Conservation (phyloP, 2,329 filamentous ascomycete species). For the Incumbomyces lentus region DNA sequence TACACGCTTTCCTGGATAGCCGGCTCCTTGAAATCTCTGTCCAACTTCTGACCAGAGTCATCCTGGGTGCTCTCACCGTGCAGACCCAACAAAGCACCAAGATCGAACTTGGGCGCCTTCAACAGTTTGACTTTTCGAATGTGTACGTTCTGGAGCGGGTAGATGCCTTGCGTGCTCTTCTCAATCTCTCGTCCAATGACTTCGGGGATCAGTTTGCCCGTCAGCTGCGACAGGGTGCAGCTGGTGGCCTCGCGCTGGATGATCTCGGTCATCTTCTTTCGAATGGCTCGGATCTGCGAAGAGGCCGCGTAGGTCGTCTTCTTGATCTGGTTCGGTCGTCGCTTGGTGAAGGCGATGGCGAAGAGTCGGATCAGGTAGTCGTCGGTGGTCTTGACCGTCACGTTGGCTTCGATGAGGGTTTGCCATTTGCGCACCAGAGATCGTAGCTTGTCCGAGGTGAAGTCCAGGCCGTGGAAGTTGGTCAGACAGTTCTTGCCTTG, state of each 20-base stretch:
- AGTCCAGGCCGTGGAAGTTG: slow-evolving; percentile 99
- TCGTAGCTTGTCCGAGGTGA: slow-evolving; percentile 99
- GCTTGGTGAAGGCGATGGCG: slow-evolving; percentile 98
- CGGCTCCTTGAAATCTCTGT: slow-evolving; percentile 98
- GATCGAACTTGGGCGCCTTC: slow-evolving; percentile 97
- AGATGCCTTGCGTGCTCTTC: slow-evolving; percentile 99
- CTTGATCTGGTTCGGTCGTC: slow-evolving; percentile 99
- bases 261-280: slow-evolving; percentile 99
- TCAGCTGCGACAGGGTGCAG: slow-evolving; percentile 93
- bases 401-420: slow-evolving; percentile 97
- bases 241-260: slow-evolving; percentile 89
- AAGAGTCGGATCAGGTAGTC: slow-evolving; percentile 99
- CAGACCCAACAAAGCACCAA: slow-evolving; percentile 87
- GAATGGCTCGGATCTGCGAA: slow-evolving; percentile 94
- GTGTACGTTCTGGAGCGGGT: slow-evolving; percentile 99
- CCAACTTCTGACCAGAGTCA: slow-evolving; percentile 95
- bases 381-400: slow-evolving; percentile 99
- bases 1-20: slow-evolving; percentile 87
- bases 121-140: slow-evolving; percentile 99
- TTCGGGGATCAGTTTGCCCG: slow-evolving; percentile 97
- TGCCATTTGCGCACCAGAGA: slow-evolving; percentile 99
- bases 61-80: slow-evolving; percentile 96
- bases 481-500: slow-evolving; percentile 99
- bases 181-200: slow-evolving; percentile 99
- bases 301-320: slow-evolving; percentile 98